phyloP scores from a whole-genome alignment of 192 early-diverging fungal genomes.

The Phlyctochytrium arcticum region DNA sequence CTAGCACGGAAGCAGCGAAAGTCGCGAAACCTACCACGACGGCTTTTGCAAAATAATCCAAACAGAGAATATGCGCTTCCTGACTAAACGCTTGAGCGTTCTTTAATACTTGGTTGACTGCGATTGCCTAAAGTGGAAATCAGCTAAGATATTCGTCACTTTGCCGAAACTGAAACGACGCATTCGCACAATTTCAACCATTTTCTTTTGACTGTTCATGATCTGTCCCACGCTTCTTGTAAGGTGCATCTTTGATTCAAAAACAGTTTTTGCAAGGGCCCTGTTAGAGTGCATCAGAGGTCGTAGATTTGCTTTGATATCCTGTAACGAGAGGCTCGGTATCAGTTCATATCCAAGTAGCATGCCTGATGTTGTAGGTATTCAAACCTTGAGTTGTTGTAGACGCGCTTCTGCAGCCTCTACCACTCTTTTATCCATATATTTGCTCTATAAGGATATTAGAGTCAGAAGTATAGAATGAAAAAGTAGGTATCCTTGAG shows the following conservation, averaged over 20 bases:
- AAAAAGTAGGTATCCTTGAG: background rate
- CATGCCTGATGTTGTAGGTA: slow-evolving; percentile 3
- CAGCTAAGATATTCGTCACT: background rate
- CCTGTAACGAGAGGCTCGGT: background rate
- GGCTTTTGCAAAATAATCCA: slow-evolving; percentile 55
- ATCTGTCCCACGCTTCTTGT: slow-evolving; percentile 28
- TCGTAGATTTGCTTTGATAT: slow-evolving; percentile 26
- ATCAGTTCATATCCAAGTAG: background rate
- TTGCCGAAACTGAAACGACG: background rate
- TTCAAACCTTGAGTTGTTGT: background rate
- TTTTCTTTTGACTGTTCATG: slow-evolving; percentile 20
- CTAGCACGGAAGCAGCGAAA: background rate
- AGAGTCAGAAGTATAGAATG: background rate
- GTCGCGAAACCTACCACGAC: slow-evolving; percentile 49
- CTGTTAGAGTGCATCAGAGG: slow-evolving; percentile 5
- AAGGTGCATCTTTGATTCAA: slow-evolving; percentile 23
- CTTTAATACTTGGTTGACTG: slow-evolving; percentile 14
- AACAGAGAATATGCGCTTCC: slow-evolving; percentile 7
- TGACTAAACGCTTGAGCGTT: slow-evolving; percentile 1
- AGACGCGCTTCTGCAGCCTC: background rate
- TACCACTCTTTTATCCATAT: background rate
- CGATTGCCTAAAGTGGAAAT: background rate
- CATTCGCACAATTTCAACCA: slow-evolving; percentile 26
- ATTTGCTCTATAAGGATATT: background rate
- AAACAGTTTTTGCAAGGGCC: background rate